Evolutionary conservation across 306 rosid genomes (phyloP).

Genomic region (Prunus kanzakura): DNA sequence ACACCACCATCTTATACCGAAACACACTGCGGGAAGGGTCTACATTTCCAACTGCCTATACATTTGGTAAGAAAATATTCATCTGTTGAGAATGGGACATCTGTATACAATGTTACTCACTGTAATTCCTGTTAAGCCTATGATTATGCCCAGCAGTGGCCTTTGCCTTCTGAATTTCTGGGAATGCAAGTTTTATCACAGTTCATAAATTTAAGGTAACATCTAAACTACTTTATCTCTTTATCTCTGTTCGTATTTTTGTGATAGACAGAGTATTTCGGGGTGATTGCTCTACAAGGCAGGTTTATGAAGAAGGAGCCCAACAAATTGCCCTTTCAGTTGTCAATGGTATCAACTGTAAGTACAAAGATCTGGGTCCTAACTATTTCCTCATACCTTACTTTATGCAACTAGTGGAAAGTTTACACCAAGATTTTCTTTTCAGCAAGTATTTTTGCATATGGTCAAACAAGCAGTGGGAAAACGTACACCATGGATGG

Average conservation of each 20-base stretch:
- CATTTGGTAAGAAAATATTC: constrained; percentile 68
- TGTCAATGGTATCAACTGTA: constrained; percentile 88
- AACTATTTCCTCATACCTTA: constrained; percentile 29
- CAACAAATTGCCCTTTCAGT: constrained; percentile 90
- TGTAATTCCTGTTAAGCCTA: constrained; percentile 3
- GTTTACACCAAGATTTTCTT: constrained; percentile 20
- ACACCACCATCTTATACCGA: constrained; percentile 78
- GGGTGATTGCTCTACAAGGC: constrained; percentile 77
- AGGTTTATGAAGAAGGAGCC: constrained; percentile 92
- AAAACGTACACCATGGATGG: constrained; percentile 99
- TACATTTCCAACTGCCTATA: constrained; percentile 88
- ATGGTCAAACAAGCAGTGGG: constrained; percentile 99
- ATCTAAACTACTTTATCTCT: not conserved
- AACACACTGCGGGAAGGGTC: constrained; percentile 96
- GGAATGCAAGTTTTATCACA: not conserved
- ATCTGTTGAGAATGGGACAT: constrained; percentile 2
- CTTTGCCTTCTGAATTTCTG: not conserved
- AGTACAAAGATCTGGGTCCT: constrained; percentile 28
- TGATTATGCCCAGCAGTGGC: not conserved
- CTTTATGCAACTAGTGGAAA: constrained; percentile 11
- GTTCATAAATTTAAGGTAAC: not conserved
- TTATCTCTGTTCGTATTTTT: constrained; percentile 22
- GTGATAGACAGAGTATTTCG: constrained; percentile 81
- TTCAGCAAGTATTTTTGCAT: constrained; percentile 95
- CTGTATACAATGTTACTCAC: constrained; percentile 15